Conservation (phyloP, 2,329 filamentous ascomycete species). For the Phoma sp. region DNA sequence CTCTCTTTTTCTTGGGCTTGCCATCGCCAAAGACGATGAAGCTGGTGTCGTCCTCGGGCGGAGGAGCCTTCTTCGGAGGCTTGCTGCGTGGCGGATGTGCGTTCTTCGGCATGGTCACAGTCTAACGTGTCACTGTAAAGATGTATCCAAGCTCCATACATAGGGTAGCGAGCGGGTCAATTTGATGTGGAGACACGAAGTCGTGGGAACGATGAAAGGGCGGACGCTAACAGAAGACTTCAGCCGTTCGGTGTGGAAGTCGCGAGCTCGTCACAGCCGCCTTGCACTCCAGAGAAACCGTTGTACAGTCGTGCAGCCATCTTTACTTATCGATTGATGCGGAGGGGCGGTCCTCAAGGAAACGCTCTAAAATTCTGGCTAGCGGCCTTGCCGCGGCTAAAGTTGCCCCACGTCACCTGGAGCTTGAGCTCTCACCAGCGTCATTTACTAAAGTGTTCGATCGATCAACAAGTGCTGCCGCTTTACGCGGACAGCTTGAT, state of each 20-base stretch:
- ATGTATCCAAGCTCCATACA: constrained; percentile 13
- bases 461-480: neutral
- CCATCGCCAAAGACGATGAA: constrained; percentile 58
- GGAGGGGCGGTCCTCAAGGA: constrained; percentile 7
- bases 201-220: constrained; percentile 20
- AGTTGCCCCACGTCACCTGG: constrained; percentile 13
- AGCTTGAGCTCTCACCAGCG: neutral
- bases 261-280: neutral
- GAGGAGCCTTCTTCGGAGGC: constrained; percentile 49
- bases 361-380: constrained; percentile 14
- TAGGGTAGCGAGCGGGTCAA: neutral
- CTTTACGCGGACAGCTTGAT: too few relatives aligned
- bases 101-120: constrained; percentile 55
- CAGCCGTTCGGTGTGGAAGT: constrained; percentile 15
- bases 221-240: constrained; percentile 24
- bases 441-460: neutral
- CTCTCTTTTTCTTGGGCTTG: constrained; percentile 52
- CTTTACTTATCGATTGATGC: constrained; percentile 7
- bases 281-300: neutral
- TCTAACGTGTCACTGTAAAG: constrained; percentile 4
- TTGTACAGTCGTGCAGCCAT: constrained; percentile 12
- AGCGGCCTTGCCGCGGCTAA: constrained; percentile 13
- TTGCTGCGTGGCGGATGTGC: constrained; percentile 54
- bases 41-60: constrained; percentile 56
- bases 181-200: constrained; percentile 1